These are phyloP conservation scores for Nannizzia gypsea DNA, from an alignment of 2,329 filamentous ascomycete species.

Conservation along the genomic window DNA sequence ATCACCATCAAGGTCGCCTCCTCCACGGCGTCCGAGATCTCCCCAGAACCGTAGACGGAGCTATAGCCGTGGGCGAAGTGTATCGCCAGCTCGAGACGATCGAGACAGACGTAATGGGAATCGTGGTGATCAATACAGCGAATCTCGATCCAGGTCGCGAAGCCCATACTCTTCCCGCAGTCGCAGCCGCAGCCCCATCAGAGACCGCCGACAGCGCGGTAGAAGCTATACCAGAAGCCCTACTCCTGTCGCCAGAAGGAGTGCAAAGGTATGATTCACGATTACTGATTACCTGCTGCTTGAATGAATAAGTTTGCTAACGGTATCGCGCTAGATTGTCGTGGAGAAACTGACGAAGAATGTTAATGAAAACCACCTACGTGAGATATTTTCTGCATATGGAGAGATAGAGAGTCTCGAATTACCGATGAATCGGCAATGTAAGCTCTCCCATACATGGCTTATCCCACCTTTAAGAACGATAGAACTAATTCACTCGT, in stretches of 20 bases:
- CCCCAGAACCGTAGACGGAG: neutral
- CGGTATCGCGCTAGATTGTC: constrained; percentile 57
- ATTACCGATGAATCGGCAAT: constrained; percentile 75
- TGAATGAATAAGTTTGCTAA: neutral
- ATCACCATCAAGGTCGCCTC: constrained; percentile 5
- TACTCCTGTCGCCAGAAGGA: constrained; percentile 20
- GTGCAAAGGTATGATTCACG: constrained; percentile 26
- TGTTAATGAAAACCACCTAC: constrained; percentile 74
- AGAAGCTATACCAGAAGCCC: constrained; percentile 27
- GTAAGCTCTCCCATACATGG: constrained; percentile 38
- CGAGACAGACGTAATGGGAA: constrained; percentile 17
- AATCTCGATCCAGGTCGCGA: constrained; percentile 9
- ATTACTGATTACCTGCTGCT: neutral
- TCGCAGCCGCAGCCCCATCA: constrained; percentile 27
- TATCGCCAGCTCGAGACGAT: neutral
- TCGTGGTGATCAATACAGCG: constrained; percentile 13
- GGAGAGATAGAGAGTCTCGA: constrained; percentile 78
- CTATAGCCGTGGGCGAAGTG: neutral
- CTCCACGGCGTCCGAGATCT: neutral
- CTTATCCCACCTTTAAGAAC: neutral
- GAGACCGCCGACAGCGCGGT: constrained; percentile 28
- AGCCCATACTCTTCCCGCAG: constrained; percentile 23
- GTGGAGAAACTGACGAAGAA: constrained; percentile 95
- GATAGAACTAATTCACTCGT: neutral
- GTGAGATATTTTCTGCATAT: constrained; percentile 84